These are phyloP conservation scores for Fraxinus angustifolia DNA, from an alignment of 305 asterid genomes.

Conservation along the genomic window DNA sequence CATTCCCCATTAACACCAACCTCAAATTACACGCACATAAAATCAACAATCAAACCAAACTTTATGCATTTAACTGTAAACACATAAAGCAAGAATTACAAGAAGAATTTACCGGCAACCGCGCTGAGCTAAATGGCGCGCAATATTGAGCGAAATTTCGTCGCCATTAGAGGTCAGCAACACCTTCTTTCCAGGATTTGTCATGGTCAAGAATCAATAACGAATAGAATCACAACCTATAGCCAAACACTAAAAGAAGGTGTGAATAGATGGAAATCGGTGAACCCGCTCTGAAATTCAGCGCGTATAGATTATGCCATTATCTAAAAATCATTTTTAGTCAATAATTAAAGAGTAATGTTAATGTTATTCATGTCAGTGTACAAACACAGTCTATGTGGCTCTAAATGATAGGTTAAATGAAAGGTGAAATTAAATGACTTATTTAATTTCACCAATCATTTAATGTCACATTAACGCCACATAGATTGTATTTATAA, in stretches of 20 bases:
- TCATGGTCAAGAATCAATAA: slow-evolving; percentile 30
- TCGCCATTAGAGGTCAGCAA: slow-evolving; percentile 79
- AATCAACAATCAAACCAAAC: background rate
- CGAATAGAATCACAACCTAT: background rate
- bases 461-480: too few relatives aligned
- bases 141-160: slow-evolving; percentile 58
- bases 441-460: too few relatives aligned
- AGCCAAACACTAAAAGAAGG: background rate
- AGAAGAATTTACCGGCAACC: slow-evolving; percentile 60
- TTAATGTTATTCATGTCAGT: too few relatives aligned
- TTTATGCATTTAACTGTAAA: background rate
- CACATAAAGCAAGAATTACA: background rate
- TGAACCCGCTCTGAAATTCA: background rate
- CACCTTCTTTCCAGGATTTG: slow-evolving; percentile 50
- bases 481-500: too few relatives aligned
- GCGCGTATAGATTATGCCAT: too few relatives aligned
- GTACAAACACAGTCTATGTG: too few relatives aligned
- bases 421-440: too few relatives aligned
- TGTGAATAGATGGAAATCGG: background rate
- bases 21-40: slow-evolving; percentile 21
- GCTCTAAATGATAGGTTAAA: too few relatives aligned
- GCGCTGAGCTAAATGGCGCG: slow-evolving; percentile 70
- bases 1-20: slow-evolving; percentile 75
- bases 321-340: too few relatives aligned
- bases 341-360: too few relatives aligned